Evolutionary conservation across 2,329 filamentous ascomycete genomes (phyloP).

Genomic region (Calonectria ilicicola): DNA sequence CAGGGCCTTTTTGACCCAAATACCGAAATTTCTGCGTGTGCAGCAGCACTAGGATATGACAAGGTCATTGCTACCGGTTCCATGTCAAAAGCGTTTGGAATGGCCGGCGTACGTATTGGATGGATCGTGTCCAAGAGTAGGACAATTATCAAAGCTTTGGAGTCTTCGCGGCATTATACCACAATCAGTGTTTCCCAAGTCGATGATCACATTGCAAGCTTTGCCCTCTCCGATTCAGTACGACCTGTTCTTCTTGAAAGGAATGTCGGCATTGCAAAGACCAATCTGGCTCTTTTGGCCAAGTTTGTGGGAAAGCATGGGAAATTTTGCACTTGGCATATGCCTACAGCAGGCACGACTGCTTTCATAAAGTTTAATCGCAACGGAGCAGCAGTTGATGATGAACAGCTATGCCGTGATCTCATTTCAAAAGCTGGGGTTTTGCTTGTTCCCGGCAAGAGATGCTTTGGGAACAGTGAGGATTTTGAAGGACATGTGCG

Average conservation of each 20-base stretch:
- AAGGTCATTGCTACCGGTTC: background rate
- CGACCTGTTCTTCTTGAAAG: background rate
- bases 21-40: background rate
- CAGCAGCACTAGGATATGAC: background rate
- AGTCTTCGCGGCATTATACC: slow-evolving; percentile 2
- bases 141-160: background rate
- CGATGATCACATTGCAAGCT: background rate
- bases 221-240: background rate
- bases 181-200: slow-evolving; percentile 2
- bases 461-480: background rate
- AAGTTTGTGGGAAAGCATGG: background rate
- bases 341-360: background rate
- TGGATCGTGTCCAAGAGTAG: background rate
- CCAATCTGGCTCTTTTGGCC: background rate
- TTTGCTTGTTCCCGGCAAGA: background rate
- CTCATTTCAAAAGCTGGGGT: background rate
- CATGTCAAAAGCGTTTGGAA: slow-evolving; percentile 2
- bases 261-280: background rate
- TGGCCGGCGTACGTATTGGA: background rate
- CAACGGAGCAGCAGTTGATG: background rate
- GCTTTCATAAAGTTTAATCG: background rate
- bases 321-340: background rate
- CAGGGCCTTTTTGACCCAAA: background rate
- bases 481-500: background rate
- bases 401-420: background rate